Conservation (phyloP, 305 asterid species). For the Fraxinus baroniana region DNA sequence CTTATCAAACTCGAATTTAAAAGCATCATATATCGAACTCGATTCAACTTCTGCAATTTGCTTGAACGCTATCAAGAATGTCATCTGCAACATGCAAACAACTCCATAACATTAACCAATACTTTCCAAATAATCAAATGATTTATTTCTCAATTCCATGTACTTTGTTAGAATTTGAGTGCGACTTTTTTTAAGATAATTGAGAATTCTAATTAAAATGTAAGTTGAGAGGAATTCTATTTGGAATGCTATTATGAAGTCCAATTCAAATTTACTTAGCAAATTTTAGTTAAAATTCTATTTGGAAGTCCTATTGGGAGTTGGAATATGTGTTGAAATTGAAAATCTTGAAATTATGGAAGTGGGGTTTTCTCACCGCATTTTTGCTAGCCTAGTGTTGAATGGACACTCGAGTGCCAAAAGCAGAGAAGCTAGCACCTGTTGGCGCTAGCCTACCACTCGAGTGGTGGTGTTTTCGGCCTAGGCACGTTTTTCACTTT, state of each 20-base stretch:
- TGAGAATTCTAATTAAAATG: not conserved
- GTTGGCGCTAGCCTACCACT: not conserved
- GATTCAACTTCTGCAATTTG: slow-evolving; percentile 51
- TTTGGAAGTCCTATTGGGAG: not conserved
- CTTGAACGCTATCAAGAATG: slow-evolving; percentile 38
- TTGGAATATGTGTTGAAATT: not conserved
- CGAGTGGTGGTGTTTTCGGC: not conserved
- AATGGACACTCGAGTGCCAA: no score
- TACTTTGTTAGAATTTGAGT: not conserved
- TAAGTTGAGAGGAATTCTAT: not conserved
- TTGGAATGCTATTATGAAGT: not conserved
- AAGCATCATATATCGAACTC: slow-evolving; percentile 24
- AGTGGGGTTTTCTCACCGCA: not conserved
- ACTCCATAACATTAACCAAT: not conserved
- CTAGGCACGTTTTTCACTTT: not conserved
- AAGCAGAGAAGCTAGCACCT: not conserved
- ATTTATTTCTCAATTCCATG: not conserved
- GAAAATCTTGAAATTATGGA: not conserved
- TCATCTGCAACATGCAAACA: slow-evolving; percentile 44
- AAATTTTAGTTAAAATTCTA: no score
- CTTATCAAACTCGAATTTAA: slow-evolving; percentile 54
- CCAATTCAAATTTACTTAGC: no score
- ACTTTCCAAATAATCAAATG: not conserved
- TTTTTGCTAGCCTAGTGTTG: not conserved
- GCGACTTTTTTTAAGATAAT: no score